These are phyloP conservation scores for Arthrobotrys megalospora DNA, from an alignment of 2,329 filamentous ascomycete species.

Conservation along the genomic window DNA sequence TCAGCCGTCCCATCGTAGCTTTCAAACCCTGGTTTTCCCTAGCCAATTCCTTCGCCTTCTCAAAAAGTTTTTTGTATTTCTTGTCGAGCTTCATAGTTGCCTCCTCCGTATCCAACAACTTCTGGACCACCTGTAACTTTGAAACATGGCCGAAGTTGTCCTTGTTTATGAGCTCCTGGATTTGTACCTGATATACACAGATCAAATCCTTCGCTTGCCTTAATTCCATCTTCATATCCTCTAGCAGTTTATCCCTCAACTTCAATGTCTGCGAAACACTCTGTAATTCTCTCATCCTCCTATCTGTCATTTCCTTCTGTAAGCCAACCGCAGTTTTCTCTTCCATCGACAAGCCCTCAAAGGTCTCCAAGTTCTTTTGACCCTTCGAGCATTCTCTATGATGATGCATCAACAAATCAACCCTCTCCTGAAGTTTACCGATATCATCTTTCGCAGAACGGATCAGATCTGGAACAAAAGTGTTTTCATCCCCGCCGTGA, in stretches of 20 bases:
- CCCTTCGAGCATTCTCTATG: constrained; percentile 7
- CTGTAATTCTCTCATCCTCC: not conserved
- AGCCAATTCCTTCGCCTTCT: not conserved
- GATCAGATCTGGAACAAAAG: not conserved
- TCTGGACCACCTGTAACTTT: not conserved
- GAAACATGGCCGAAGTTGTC: not conserved
- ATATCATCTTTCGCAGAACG: not conserved
- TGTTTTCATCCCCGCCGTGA: not conserved
- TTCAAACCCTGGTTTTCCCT: constrained; percentile 10
- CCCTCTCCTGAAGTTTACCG: not conserved
- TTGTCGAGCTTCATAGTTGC: not conserved
- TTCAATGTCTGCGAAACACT: not conserved
- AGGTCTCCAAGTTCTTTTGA: not conserved
- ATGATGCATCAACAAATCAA: constrained; percentile 13
- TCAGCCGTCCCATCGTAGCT: constrained; percentile 15
- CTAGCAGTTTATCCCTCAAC: not conserved
- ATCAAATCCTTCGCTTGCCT: constrained; percentile 19
- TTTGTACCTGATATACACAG: constrained; percentile 13
- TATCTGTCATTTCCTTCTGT: not conserved
- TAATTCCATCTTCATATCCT: constrained; percentile 3
- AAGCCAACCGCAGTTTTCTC: not conserved
- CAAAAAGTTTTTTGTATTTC: not conserved
- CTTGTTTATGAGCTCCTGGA: constrained; percentile 31
- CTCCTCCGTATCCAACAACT: not conserved
- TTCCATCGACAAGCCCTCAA: not conserved